Evolutionary conservation across 2,329 filamentous ascomycete species (phyloP), one percentile per base, ranked within the genome.

Genomic region (Chaetomiaceae sp.): DNA sequence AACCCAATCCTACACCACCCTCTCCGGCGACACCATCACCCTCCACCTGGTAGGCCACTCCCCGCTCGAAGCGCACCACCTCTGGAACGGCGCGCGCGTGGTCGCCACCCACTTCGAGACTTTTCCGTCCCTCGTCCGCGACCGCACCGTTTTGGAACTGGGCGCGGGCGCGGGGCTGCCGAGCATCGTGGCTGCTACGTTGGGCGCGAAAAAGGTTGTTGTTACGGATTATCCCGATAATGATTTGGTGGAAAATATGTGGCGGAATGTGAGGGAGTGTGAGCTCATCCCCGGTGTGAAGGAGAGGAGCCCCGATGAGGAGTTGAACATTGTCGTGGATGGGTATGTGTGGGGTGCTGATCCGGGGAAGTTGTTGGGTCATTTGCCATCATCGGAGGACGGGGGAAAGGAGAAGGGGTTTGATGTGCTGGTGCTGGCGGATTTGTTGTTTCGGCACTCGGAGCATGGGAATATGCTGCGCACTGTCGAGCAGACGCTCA

Each of bases 51-150:
- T 96, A 40, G 91, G 91, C 56, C 85, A 89, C 70, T 92, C 88
- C 74, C 89, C 91, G 22, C 81, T 95, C 14, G 95, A 95, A 82
- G 91, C 89, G 15, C 89, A 96, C 70, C 81, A 89, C 60, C 80
- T 96, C 27, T 97, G 92, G 92, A 95, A 96, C 69, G 91, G 89
- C 56, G 86, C 87, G 56, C 86, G 88, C 58, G 83, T 89, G 36
- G 80, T 92, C 45, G 83, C 91, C 15, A 77, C 83, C 61, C 91
- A 91, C 71, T 83, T 96, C 54, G 89, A 96, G 71, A 73, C 80
- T 38, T 76, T 83, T 59, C 78, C 83, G n/a, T 64, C 69, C 8
- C 77, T 89, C 4, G 78, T 95, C n/a, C 65, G 71, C 14, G 78
- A 72, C 59, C 85, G 82, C 66, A 83, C 84, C n/a, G 81, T 96